Conservation (phyloP, 805 yeast genomes). For the Pichia pseudocactophila region DNA sequence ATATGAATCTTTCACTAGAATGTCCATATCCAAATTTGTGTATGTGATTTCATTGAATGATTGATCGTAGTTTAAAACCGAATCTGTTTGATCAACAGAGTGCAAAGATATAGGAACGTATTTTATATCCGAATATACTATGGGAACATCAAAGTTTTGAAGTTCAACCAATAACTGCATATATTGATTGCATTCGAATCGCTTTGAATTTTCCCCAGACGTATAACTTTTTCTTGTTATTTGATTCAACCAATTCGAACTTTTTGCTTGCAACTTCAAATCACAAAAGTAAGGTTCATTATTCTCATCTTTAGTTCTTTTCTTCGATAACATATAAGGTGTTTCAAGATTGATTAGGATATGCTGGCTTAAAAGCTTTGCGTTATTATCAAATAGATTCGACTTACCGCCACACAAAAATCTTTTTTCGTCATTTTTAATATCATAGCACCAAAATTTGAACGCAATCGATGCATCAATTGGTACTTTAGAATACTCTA, state of each 20-base stretch:
- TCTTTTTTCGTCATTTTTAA: constrained; percentile 36
- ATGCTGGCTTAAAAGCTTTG: no score
- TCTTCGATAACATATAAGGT: no score
- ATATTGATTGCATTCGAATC: no score
- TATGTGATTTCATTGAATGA: constrained; percentile 20
- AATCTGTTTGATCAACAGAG: constrained; percentile 17
- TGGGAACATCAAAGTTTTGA: constrained; percentile 61
- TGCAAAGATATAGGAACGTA: constrained; percentile 29
- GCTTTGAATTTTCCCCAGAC: no score
- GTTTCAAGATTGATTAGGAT: no score
- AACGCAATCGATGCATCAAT: constrained; percentile 51
- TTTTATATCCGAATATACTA: constrained; percentile 55
- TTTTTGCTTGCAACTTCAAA: no score
- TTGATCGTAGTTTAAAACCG: constrained; percentile 14
- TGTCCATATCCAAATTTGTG: constrained; percentile 14
- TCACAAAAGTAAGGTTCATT: no score
- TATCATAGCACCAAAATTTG: constrained; percentile 56
- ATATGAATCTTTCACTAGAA: constrained; percentile 4
- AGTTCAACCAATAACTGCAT: constrained; percentile 35
- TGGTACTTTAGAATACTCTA: constrained; percentile 63
- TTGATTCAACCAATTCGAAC: no score
- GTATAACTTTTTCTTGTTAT: no score
- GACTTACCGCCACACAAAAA: constrained; percentile 57
- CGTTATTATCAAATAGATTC: constrained; percentile 18
- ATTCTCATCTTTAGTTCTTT: neutral